phyloP scores from a whole-genome alignment of 2,329 filamentous ascomycete species.

The Orbilia brochopaga region DNA sequence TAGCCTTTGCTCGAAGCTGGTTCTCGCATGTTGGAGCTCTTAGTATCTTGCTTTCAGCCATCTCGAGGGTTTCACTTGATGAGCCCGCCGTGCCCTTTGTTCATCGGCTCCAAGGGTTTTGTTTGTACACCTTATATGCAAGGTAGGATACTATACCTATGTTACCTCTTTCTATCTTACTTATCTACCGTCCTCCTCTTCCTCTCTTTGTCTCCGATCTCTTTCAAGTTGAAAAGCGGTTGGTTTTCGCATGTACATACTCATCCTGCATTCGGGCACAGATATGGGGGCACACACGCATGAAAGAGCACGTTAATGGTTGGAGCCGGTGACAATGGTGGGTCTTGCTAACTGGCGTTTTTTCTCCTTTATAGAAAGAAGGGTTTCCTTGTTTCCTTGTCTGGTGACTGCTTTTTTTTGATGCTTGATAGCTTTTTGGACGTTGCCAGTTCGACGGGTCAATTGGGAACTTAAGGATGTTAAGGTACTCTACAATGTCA shows the following conservation, averaged over 20 bases:
- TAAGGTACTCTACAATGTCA: no score
- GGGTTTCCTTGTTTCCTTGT: not conserved
- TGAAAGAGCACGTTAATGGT: not conserved
- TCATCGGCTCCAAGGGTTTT: no score
- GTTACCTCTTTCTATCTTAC: not conserved
- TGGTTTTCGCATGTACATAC: not conserved
- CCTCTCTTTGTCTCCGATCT: not conserved
- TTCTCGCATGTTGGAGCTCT: no score
- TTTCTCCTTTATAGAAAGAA: slow-evolving; percentile 2
- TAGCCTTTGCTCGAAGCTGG: no score
- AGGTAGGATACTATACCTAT: not conserved
- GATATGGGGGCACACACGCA: not conserved
- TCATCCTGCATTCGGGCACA: not conserved
- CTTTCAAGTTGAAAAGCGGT: not conserved
- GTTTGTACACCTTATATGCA: not conserved
- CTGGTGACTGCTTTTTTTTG: not conserved
- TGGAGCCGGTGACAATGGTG: not conserved
- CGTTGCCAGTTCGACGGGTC: not conserved
- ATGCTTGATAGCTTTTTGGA: not conserved
- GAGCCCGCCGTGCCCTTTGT: not conserved
- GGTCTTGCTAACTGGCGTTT: not conserved
- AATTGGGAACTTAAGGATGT: not conserved
- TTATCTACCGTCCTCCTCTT: not conserved
- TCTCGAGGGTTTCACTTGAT: not conserved
- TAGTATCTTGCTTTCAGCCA: no score